Evolutionary conservation across 23 red algal genomes (phyloP), one percentile per base, ranked within the genome.

Genomic region (Gracilaria domingensis): DNA sequence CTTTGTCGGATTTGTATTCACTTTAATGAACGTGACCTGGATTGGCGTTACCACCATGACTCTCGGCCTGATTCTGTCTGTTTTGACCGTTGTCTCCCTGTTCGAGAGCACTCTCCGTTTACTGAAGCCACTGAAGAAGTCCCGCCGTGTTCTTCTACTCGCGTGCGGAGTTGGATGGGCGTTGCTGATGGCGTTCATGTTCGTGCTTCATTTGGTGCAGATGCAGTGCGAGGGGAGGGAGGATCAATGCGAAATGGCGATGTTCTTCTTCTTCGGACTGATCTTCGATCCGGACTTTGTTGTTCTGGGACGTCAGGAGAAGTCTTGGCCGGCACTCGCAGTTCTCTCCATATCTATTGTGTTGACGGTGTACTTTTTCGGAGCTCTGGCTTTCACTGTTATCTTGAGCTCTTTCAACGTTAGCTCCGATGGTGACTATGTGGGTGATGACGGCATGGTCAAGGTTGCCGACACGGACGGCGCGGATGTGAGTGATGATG

Each of bases 261-360:
- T 69, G 64, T 96, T 96, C 57, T 96, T 92, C 94, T 92, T 92
- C 73, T 96, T 89, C 59, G 82, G 82, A 30, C 86, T 96, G 17
- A 96, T 96, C 57, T 93, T 96, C 71, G 80, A 88, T 18, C 32
- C 35, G 8, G 80, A 95, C 18, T 95, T 84, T 33, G 50, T 34
- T 5, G 35, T 24, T 21, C 51, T 28, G 1, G 76, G 76, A 58
- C 47, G 54, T 21, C 48, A 78, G 72, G 29, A 76, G 39, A 59
- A 59, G 26, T 36, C 79, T 16, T 90, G 87, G 87, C 72, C 72
- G 34, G 54, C 54, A 8, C 32, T 90, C 39, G 74, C 87, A 11
- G 87, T 72, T 8, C 74, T 90, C 1, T 90, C 87, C 20, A 24
- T 90, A 37, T 90, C 87, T 2, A 32, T 90, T 13, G 87, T 90